A percentile compares a stretch with the other conserved stretches of the same genome.
These are phyloP conservation scores for Bullera alba DNA, from an alignment of 768 basidiomycete species.

Conservation along the genomic window DNA sequence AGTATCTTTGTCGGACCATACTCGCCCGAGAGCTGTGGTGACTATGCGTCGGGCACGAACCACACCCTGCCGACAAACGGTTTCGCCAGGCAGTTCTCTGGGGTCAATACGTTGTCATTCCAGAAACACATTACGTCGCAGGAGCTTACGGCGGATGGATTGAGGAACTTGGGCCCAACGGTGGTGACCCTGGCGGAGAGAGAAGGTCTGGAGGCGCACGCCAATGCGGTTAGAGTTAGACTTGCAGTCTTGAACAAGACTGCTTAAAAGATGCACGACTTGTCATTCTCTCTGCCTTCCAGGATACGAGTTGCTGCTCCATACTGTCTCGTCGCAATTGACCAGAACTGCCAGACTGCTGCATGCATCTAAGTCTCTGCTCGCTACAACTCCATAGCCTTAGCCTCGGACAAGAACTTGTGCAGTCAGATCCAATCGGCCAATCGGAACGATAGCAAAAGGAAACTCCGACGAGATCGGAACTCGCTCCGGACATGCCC, in stretches of 20 bases:
- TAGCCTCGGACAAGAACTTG: too few relatives aligned
- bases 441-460: too few relatives aligned
- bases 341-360: too few relatives aligned
- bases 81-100: constrained; percentile 95
- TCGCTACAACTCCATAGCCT: too few relatives aligned
- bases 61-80: constrained; percentile 86
- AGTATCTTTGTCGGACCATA: constrained; percentile 93
- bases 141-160: constrained; percentile 72
- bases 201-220: constrained; percentile 90
- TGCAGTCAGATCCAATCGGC: too few relatives aligned
- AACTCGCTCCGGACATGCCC: too few relatives aligned
- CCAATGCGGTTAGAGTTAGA: constrained; percentile 87
- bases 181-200: constrained; percentile 87
- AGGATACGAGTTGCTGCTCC: too few relatives aligned
- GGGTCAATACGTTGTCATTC: constrained; percentile 94
- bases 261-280: too few relatives aligned
- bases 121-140: constrained; percentile 99
- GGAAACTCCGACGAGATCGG: too few relatives aligned
- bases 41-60: constrained; percentile 98
- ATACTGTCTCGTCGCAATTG: too few relatives aligned
- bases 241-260: constrained; percentile 46
- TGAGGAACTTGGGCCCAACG: constrained; percentile 71
- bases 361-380: too few relatives aligned
- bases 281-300: too few relatives aligned
- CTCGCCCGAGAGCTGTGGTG: constrained; percentile 95